Evolutionary conservation across 1,284 basidiomycete genomes (phyloP).

Genomic region (Peniophora sp.): DNA sequence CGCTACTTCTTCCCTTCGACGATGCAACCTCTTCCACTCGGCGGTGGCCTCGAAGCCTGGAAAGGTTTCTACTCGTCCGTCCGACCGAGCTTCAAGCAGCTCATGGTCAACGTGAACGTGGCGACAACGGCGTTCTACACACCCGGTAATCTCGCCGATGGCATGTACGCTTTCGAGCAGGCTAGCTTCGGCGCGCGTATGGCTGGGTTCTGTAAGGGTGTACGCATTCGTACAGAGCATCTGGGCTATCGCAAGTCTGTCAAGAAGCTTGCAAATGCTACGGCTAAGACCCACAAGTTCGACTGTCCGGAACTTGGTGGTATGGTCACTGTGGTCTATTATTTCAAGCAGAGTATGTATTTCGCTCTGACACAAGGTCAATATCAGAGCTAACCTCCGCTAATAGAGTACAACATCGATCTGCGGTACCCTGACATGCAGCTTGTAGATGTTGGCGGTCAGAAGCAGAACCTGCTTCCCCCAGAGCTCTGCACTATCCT

Average conservation of each 20-base stretch:
- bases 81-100: constrained; percentile 58
- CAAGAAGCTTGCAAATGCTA: constrained; percentile 37
- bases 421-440: constrained; percentile 44
- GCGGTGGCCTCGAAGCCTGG: constrained; percentile 61
- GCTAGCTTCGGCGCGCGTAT: constrained; percentile 44
- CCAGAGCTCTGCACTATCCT: constrained; percentile 67
- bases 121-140: constrained; percentile 73
- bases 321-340: constrained; percentile 51
- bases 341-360: constrained; percentile 51
- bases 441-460: constrained; percentile 56
- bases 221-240: constrained; percentile 52
- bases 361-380: not conserved
- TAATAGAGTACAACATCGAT: constrained; percentile 47
- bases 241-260: constrained; percentile 55
- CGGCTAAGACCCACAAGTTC: constrained; percentile 47
- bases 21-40: constrained; percentile 35
- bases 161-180: constrained; percentile 42
- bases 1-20: constrained; percentile 63
- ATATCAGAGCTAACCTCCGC: not conserved
- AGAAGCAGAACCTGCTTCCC: constrained; percentile 45
- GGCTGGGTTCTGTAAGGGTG: constrained; percentile 46
- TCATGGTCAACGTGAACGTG: constrained; percentile 77
- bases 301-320: constrained; percentile 38
- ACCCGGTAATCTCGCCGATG: constrained; percentile 51
- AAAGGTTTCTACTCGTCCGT: constrained; percentile 73